Evolutionary conservation across 306 rosid genomes (phyloP).

Genomic region (Arachis stenosperma): DNA sequence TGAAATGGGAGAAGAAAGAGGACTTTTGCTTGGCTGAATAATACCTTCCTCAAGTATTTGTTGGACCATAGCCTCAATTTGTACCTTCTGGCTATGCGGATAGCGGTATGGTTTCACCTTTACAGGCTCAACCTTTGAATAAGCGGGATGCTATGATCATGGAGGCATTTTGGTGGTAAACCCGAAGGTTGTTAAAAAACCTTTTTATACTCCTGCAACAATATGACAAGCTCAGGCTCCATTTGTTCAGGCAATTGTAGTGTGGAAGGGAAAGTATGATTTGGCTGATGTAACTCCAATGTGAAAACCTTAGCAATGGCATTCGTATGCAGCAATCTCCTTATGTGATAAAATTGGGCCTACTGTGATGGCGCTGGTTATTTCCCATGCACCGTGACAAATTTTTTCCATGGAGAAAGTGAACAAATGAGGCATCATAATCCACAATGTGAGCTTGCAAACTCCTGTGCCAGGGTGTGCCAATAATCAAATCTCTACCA

Average conservation of each 20-base stretch:
- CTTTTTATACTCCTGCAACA: neutral
- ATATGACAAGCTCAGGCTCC: neutral
- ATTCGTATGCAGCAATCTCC: no score
- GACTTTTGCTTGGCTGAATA: neutral
- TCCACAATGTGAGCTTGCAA: no score
- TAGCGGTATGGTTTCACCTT: neutral
- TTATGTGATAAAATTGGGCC: no score
- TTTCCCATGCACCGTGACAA: no score
- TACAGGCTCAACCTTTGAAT: neutral
- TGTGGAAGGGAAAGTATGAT: no score
- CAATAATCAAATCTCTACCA: no score
- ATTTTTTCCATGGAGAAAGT: no score
- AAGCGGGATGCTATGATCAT: neutral
- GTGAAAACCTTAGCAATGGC: no score
- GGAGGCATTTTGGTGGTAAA: neutral
- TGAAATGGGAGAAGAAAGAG: neutral
- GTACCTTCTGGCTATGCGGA: neutral
- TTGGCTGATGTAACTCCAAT: no score
- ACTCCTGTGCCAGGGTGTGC: no score
- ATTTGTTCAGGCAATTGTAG: neutral
- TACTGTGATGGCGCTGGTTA: no score
- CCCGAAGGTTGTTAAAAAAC: neutral
- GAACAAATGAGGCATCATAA: no score
- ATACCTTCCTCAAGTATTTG: neutral
- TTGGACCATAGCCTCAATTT: neutral